These are phyloP conservation scores for Rhizopogon salebrosus DNA, from an alignment of 768 basidiomycete genomes.

Conservation along the genomic window DNA sequence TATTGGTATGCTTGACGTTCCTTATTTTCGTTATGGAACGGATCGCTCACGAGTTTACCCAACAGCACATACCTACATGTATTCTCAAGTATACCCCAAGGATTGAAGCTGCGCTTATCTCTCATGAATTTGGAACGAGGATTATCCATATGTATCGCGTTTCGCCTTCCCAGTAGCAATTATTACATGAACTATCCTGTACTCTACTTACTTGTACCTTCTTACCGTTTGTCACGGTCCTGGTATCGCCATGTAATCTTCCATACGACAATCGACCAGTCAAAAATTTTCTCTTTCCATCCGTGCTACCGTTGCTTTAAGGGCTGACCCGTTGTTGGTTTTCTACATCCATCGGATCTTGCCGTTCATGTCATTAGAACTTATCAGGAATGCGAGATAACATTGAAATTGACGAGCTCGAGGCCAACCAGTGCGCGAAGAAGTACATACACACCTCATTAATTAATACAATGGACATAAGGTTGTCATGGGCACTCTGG, in stretches of 20 bases:
- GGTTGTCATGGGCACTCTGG: no score
- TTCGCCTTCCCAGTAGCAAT: not conserved
- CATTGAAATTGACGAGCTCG: no score
- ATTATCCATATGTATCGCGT: not conserved
- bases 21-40: not conserved
- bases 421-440: no score
- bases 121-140: not conserved
- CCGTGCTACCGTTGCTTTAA: no score
- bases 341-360: no score
- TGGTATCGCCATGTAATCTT: not conserved
- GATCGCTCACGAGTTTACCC: not conserved
- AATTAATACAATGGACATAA: no score
- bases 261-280: not conserved
- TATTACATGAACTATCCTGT: not conserved
- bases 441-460: not conserved
- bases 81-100: not conserved
- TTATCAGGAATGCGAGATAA: no score
- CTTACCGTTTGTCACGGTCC: not conserved
- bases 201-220: not conserved
- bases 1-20: not conserved
- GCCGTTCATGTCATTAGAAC: no score
- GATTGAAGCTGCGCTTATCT: not conserved
- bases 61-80: not conserved
- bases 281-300: not conserved
- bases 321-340: no score